A percentile compares a stretch with the other conserved stretches of the same genome.
Conservation (phyloP, 2,329 filamentous ascomycete genomes). For the Elsinoe australis region DNA sequence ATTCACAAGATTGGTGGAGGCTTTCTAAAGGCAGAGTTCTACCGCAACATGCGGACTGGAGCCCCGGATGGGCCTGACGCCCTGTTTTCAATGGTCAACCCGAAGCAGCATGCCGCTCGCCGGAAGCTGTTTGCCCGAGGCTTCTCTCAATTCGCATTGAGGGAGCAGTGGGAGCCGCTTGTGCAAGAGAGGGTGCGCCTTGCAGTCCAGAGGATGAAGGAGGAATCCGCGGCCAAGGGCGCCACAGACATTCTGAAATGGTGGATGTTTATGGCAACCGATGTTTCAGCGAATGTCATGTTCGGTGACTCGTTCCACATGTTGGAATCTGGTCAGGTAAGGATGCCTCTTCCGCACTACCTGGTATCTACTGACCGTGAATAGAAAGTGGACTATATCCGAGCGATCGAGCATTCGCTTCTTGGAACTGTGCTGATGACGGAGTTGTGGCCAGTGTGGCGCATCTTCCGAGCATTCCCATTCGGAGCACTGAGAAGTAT, state of each 20-base stretch:
- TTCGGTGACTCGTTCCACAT: constrained; percentile 37
- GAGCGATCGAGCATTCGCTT: constrained; percentile 26
- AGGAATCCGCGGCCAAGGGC: constrained; percentile 26
- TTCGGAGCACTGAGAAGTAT: constrained; percentile 21
- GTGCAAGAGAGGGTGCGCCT: constrained; percentile 30
- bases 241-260: constrained; percentile 35
- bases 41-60: constrained; percentile 22
- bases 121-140: constrained; percentile 32
- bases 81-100: constrained; percentile 35
- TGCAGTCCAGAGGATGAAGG: constrained; percentile 30
- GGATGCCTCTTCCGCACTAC: constrained; percentile 8
- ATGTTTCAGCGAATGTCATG: constrained; percentile 33
- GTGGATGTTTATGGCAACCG: constrained; percentile 36
- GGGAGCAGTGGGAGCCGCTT: constrained; percentile 32
- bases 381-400: constrained; percentile 27
- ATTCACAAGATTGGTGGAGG: constrained; percentile 27
- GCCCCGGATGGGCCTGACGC: constrained; percentile 20
- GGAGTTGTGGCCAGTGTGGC: constrained; percentile 28
- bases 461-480: constrained; percentile 24
- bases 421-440: constrained; percentile 29
- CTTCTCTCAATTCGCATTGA: constrained; percentile 32
- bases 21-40: constrained; percentile 28
- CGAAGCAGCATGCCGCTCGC: constrained; percentile 30
- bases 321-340: constrained; percentile 31
- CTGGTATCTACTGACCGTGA: background rate